These are phyloP conservation scores for Phytophthora europaea DNA, from an alignment of 352 stramenopile genomes.

Conservation along the genomic window DNA sequence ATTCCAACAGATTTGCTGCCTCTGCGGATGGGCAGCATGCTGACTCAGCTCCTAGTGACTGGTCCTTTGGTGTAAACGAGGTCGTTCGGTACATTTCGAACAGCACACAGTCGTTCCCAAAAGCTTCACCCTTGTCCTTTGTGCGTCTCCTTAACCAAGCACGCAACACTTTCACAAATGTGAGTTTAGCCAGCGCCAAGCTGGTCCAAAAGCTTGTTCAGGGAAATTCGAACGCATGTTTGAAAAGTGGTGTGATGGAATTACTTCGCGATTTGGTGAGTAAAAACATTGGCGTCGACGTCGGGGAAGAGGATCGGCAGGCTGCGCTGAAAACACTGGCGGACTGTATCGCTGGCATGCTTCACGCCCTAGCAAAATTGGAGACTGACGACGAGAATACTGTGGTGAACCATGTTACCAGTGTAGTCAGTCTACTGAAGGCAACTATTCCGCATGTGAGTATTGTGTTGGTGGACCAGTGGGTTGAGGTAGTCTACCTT, in stretches of 20 bases:
- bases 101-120: slow-evolving; percentile 55
- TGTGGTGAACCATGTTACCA: slow-evolving; percentile 16
- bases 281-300: slow-evolving; percentile 50
- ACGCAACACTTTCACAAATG: slow-evolving; percentile 44
- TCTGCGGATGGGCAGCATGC: slow-evolving; percentile 79
- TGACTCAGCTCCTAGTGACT: slow-evolving; percentile 72
- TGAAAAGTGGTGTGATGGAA: slow-evolving; percentile 33
- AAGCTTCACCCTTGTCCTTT: slow-evolving; percentile 57
- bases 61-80: slow-evolving; percentile 81
- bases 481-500: slow-evolving; percentile 69
- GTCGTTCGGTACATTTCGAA: slow-evolving; percentile 63
- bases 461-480: slow-evolving; percentile 65
- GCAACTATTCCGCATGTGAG: slow-evolving; percentile 63
- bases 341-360: slow-evolving; percentile 59
- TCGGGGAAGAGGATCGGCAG: slow-evolving; percentile 69
- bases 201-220: slow-evolving; percentile 62
- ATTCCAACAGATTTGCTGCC: slow-evolving; percentile 62
- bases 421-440: slow-evolving; percentile 50
- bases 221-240: slow-evolving; percentile 49
- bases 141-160: slow-evolving; percentile 68
- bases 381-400: slow-evolving; percentile 26
- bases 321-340: slow-evolving; percentile 63
- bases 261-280: slow-evolving; percentile 44
- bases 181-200: slow-evolving; percentile 50
- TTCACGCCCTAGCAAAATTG: slow-evolving; percentile 54